phyloP scores from a whole-genome alignment of 495 filamentous ascomycete species.

The Talaromyces stipitatus region DNA sequence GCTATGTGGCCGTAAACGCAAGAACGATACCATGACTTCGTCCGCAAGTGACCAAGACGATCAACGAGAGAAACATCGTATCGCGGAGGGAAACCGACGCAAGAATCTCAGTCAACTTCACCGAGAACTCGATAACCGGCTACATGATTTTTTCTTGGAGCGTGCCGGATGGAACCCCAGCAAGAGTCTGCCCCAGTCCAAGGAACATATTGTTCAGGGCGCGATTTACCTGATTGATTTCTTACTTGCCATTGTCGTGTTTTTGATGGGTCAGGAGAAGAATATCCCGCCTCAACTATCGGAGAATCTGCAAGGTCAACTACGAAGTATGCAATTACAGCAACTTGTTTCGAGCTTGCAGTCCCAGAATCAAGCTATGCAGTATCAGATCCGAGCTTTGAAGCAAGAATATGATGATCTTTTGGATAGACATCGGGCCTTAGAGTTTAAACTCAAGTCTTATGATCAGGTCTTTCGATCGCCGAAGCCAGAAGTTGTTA shows the following conservation, averaged over 20 bases:
- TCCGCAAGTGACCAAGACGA: constrained; percentile 28
- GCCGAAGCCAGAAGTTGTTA: constrained; percentile 27
- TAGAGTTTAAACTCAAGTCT: constrained; percentile 35
- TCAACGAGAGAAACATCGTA: constrained; percentile 40
- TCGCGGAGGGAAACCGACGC: constrained; percentile 38
- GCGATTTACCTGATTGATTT: constrained; percentile 38
- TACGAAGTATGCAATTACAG: constrained; percentile 38
- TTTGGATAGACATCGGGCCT: constrained; percentile 30
- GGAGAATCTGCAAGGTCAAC: constrained; percentile 34
- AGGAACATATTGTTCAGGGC: constrained; percentile 41
- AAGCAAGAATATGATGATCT: constrained; percentile 34
- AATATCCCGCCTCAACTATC: constrained; percentile 31
- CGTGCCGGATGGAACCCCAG: constrained; percentile 38
- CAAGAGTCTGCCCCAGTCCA: constrained; percentile 38
- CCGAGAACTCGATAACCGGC: constrained; percentile 32
- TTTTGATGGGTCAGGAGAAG: constrained; percentile 33
- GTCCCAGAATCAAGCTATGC: constrained; percentile 30
- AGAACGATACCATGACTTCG: constrained; percentile 22
- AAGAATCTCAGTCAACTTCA: constrained; percentile 38
- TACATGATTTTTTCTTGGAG: constrained; percentile 38
- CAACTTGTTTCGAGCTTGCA: constrained; percentile 29
- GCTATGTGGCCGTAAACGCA: constrained; percentile 39
- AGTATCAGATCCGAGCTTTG: constrained; percentile 29
- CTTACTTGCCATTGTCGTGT: constrained; percentile 32
- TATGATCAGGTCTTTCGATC: constrained; percentile 32